phyloP scores from a whole-genome alignment of 306 rosid species.

The Inga oerstediana region DNA sequence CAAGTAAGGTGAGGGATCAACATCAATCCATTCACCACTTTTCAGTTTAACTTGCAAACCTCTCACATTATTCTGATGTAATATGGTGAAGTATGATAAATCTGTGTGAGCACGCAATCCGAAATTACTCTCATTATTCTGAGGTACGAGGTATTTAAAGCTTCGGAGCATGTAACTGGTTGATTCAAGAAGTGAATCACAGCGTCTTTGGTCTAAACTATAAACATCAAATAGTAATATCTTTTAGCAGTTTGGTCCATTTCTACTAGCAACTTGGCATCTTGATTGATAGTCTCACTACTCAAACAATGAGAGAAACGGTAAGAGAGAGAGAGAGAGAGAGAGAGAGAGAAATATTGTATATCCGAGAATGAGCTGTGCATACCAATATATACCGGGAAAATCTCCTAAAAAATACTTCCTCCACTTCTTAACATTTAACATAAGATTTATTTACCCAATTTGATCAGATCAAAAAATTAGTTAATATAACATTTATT shows the following conservation, averaged over 20 bases:
- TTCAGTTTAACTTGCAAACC: conserved; percentile 41
- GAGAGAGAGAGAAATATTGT: no score
- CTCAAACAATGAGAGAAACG: neutral
- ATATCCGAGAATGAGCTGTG: no score
- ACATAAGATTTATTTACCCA: no score
- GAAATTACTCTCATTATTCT: conserved; percentile 17
- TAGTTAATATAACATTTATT: no score
- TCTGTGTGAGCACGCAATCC: conserved; percentile 38
- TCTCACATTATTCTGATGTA: conserved; percentile 36
- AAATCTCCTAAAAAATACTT: no score
- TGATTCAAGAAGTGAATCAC: conserved; percentile 38
- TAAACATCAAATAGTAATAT: conserved; percentile 38
- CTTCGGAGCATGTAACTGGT: conserved; percentile 36
- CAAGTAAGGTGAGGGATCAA: conserved; percentile 36
- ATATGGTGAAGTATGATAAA: conserved; percentile 34
- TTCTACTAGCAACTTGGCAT: conserved; percentile 39
- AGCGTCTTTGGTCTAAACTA: conserved; percentile 36
- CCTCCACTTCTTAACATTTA: no score
- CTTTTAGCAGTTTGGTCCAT: conserved; percentile 31
- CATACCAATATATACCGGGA: no score
- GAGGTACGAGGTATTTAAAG: conserved; percentile 32
- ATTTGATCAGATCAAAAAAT: no score
- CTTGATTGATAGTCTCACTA: conserved; percentile 27
- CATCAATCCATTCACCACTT: conserved; percentile 39
- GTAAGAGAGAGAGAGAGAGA: no score